These are phyloP conservation scores for Termitomyces sp. DNA, from an alignment of 768 basidiomycete genomes.

Conservation along the genomic window DNA sequence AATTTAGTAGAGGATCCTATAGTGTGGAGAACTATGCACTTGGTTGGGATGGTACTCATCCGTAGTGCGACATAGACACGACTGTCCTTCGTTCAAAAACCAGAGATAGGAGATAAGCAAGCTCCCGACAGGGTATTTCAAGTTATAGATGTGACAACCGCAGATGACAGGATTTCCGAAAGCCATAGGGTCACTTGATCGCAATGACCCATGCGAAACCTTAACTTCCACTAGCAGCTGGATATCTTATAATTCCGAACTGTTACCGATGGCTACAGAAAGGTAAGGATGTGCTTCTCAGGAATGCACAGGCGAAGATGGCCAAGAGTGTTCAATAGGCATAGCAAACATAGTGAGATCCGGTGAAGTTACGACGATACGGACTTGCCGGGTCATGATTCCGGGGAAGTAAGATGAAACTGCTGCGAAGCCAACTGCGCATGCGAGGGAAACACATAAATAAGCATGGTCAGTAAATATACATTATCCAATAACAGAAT, in stretches of 20 bases:
- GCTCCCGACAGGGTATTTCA: neutral
- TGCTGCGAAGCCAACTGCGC: constrained; percentile 3
- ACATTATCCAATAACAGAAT: constrained; percentile 36
- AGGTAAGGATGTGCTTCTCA: neutral
- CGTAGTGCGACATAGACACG: neutral
- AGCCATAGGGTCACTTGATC: constrained; percentile 31
- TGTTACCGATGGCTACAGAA: constrained; percentile 5
- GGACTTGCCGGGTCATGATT: neutral
- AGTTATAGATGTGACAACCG: constrained; percentile 29
- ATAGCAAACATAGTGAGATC: constrained; percentile 10
- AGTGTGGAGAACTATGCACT: constrained; percentile 7
- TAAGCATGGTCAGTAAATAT: constrained; percentile 17
- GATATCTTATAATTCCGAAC: constrained; percentile 9
- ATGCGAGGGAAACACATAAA: constrained; percentile 7
- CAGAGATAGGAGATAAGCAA: neutral
- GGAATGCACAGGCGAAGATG: neutral
- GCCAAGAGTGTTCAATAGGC: constrained; percentile 10
- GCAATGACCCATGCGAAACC: constrained; percentile 22
- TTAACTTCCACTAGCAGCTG: constrained; percentile 6
- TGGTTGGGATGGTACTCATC: constrained; percentile 9
- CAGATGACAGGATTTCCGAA: constrained; percentile 20
- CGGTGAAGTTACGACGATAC: constrained; percentile 12
- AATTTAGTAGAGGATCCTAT: neutral
- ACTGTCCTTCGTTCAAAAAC: neutral
- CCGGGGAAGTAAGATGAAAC: neutral